Conservation (phyloP, 768 basidiomycete genomes). For the Gautieria morchelliformis region DNA sequence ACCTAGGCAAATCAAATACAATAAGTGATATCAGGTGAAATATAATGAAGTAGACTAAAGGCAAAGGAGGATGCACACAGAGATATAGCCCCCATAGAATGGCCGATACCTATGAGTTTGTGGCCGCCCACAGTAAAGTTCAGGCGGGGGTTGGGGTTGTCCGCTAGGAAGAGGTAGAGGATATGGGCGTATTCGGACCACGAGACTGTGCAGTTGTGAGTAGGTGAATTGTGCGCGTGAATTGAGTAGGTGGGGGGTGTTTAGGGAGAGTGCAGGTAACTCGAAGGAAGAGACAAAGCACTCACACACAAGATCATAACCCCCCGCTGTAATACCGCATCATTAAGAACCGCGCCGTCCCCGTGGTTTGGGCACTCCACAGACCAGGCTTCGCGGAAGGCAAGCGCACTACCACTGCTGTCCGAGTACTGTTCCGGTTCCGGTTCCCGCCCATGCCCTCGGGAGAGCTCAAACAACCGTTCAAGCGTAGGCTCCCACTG, state of each 20-base stretch:
- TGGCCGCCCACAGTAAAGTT: conserved; percentile 16
- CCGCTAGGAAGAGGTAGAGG: conserved; percentile 46
- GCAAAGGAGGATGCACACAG: conserved; percentile 32
- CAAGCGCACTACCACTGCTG: conserved; percentile 13
- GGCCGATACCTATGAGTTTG: conserved; percentile 54
- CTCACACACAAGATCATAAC: conserved; percentile 39
- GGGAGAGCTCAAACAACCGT: conserved; percentile 25
- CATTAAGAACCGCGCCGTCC: conserved; percentile 47
- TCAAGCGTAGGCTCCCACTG: conserved; percentile 57
- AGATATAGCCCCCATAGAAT: conserved; percentile 57
- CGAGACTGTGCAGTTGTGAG: conserved; percentile 34
- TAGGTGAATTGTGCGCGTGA: no score
- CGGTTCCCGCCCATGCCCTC: no score
- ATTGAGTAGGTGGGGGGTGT: no score
- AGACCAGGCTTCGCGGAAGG: conserved; percentile 52
- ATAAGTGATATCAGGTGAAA: background rate
- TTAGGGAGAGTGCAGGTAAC: no score
- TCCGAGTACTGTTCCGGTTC: conserved; percentile 10
- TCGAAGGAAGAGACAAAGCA: background rate
- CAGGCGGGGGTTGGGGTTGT: conserved; percentile 28
- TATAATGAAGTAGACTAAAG: background rate
- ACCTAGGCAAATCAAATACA: conserved; percentile 23
- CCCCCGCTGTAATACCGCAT: conserved; percentile 30
- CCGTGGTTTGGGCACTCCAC: conserved; percentile 72
- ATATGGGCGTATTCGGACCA: conserved; percentile 57